Evolutionary conservation across 257 asterid species (phyloP).

Genomic region (Leonotis leonurus): DNA sequence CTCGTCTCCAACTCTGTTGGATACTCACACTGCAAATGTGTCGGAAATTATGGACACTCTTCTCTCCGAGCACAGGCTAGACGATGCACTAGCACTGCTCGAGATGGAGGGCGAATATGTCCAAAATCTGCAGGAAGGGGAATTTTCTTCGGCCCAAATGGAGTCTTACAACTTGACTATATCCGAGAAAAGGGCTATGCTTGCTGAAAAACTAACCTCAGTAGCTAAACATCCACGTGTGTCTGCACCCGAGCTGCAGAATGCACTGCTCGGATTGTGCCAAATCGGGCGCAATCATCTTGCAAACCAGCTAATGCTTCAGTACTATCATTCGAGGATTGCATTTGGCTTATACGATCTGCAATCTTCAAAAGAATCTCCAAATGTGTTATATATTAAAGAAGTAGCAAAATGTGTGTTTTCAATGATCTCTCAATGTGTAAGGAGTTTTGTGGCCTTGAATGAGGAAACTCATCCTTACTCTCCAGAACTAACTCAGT

Average conservation of each 20-base stretch:
- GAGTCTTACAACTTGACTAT: conserved; percentile 37
- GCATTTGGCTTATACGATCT: conserved; percentile 27
- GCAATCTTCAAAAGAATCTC: conserved; percentile 29
- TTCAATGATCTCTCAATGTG: conserved; percentile 71
- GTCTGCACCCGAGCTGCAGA: conserved; percentile 63
- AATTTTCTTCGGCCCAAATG: conserved; percentile 33
- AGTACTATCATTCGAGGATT: conserved; percentile 50
- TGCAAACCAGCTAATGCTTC: conserved; percentile 44
- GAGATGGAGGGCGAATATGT: conserved; percentile 49
- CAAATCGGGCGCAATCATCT: conserved; percentile 41
- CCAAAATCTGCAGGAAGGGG: conserved; percentile 18
- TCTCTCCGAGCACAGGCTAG: conserved; percentile 49
- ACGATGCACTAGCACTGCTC: conserved; percentile 52
- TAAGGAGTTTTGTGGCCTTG: conserved; percentile 43
- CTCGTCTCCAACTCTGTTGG: conserved; percentile 32
- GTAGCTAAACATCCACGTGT: conserved; percentile 48
- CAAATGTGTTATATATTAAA: conserved; percentile 23
- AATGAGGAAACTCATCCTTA: conserved; percentile 36
- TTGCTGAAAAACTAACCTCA: conserved; percentile 32
- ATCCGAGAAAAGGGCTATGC: conserved; percentile 43
- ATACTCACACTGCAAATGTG: conserved; percentile 43
- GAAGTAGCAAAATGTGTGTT: conserved; percentile 34
- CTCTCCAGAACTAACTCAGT: conserved; percentile 34
- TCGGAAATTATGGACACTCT: conserved; percentile 53
- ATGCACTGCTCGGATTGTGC: conserved; percentile 48